Evolutionary conservation across 805 yeast genomes (phyloP).

Genomic region (Yamadazyma paraphyllophila): DNA sequence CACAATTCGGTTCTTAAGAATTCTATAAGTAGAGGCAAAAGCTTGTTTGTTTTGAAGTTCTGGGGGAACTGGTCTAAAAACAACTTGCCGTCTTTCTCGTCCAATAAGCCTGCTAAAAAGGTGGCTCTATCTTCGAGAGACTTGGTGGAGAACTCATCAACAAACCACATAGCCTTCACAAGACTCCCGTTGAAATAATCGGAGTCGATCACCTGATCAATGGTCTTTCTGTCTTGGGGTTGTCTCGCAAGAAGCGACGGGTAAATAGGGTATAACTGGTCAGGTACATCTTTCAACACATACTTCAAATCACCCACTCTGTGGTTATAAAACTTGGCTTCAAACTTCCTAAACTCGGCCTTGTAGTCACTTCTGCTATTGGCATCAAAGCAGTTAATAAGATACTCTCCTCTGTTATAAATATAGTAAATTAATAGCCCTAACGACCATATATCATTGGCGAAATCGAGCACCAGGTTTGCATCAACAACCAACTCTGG

Average conservation of each 20-base stretch:
- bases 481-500: slow-evolving; percentile 79
- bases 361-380: slow-evolving; percentile 62
- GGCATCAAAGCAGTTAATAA: slow-evolving; percentile 39
- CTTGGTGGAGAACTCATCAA: slow-evolving; percentile 82
- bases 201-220: slow-evolving; percentile 69
- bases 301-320: slow-evolving; percentile 34
- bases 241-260: slow-evolving; percentile 55
- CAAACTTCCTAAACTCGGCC: slow-evolving; percentile 49
- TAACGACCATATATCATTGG: slow-evolving; percentile 80
- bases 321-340: slow-evolving; percentile 42
- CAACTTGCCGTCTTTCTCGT: slow-evolving; percentile 18
- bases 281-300: slow-evolving; percentile 58
- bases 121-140: slow-evolving; percentile 61
- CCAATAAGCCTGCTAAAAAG: slow-evolving; percentile 66
- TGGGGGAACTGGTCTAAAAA: slow-evolving; percentile 35
- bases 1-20: slow-evolving; percentile 42
- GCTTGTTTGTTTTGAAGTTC: slow-evolving; percentile 60
- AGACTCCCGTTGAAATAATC: slow-evolving; percentile 80
- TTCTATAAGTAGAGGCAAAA: slow-evolving; percentile 66
- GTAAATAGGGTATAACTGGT: slow-evolving; percentile 47
- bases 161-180: slow-evolving; percentile 71
- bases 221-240: slow-evolving; percentile 55
- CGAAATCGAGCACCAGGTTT: slow-evolving; percentile 49
- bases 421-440: slow-evolving; percentile 74
- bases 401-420: slow-evolving; percentile 54